Base-by-base conservation (phyloP, 192 early-diverging fungal genomes). In the Dimargaris verticillata region DNA sequence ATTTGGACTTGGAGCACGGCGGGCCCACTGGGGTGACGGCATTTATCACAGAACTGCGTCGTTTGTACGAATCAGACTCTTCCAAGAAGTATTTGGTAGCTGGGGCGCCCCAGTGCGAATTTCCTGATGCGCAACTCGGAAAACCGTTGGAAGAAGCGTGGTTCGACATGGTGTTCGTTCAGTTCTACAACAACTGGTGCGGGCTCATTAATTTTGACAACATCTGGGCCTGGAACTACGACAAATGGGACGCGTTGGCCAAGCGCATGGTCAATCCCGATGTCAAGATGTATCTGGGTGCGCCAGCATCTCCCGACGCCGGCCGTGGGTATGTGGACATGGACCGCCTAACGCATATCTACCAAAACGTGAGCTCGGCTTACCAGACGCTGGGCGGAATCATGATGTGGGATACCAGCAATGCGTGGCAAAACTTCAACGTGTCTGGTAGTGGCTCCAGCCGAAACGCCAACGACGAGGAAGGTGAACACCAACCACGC, bases 371-470 rank as follows among this genome's bases (percentile, higher is more conserved):
- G 17, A 64, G 79, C 2, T 73, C 65, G 41, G 73, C 63, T 28
- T 83, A 82, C 48, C 64, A 54, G 42, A 71, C 74, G 18, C 81
- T 84, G 65, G 84, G 84, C 58, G 86, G 86, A 26, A 78, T 86
- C 50, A 81, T 82, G 80, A 71, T 83, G 58, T 88, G 86, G 85
- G 85, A 88, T 66, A 77, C 76, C 0, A 84, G 83, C 29, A 81
- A 84, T 58, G 70, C 83, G 0, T 81, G 77, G 55, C 62, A 43
- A 13, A 83, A 84, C 62, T 51, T 66, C 20, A 73, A 75, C 28
- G 50, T 53, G 26, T 11, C 10, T 20, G 28, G 15, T 1, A 52
- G 3, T 25, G 29, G 15, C 55, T 5, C 25, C 55, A 29, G 29
- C 10, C 55, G 17, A 18, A 28, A n/a, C 25, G 11, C 20, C 24